Base-by-base conservation (phyloP, 2,329 filamentous ascomycete genomes). In the Botrytis tulipae region DNA sequence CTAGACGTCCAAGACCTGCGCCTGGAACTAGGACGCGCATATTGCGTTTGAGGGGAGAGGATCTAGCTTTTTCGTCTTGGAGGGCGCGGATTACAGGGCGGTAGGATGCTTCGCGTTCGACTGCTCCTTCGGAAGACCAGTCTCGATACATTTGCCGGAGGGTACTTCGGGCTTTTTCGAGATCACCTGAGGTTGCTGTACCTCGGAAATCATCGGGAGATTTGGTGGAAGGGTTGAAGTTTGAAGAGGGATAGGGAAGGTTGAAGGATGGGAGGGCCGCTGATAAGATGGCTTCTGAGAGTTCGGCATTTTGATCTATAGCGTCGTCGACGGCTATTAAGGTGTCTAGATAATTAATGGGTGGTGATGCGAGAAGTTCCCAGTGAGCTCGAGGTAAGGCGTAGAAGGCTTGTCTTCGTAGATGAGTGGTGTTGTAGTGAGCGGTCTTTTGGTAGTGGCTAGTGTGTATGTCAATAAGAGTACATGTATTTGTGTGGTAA, bases 101-200 rank as follows among this genome's bases (percentile, higher is more conserved):
- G 80, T 96, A 97, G 80, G 92, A 94, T 4, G 89, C 89, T n/a
- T 89, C 85, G 57, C 96, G 86, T 84, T 99, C 97, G 0, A 82
- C 80, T 4, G 84, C 85, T 0, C 95, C 96, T 79, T 93, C 94
- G 2, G 85, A 87, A 37, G 93, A 94, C 96, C 97, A 99, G 82
- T 99, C 96, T 25, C 96, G 91, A 82, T 95, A 98, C 81, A 98
- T 93, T 80, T 99, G 96, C 18, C 95, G 90, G 70, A 99, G 87
- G 2, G 95, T 98, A 79, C 94, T 97, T 75, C 94, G 89, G 2
- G 95, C 95, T 83, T 98, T 99, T 81, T 97, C 94, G 71, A 97
- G 85, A 79, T 98, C 95, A 35, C 85, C 85, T 40, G 89, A 83
- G 61, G 91, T 95, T 22, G 94, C 92, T 46, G 89, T 86, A 7